Base-by-base conservation (phyloP, 805 yeast genomes). In the Priceomyces carsonii region DNA sequence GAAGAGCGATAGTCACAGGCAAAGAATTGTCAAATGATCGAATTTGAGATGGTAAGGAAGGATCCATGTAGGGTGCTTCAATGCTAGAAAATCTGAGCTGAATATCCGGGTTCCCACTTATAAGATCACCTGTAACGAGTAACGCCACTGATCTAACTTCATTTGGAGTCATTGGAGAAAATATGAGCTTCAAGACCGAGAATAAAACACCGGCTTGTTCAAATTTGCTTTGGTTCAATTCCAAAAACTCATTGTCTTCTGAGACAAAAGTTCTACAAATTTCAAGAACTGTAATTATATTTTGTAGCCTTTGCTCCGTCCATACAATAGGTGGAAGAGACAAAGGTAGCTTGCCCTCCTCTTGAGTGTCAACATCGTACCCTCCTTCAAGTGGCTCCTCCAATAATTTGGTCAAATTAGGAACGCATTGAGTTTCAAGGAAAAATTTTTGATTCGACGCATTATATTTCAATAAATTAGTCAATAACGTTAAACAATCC, bases 41-140 rank as follows among this genome's bases (percentile, higher is more conserved):
- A 12, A 60, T 43, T 36, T 61, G 71, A 1, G 75, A 36, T 0
- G 80, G 79, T 35, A 77, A 50, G 4, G 82, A 68, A 8, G 96
- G 88, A 51, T 88, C 97, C 36, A 90, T 69, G 53, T 82, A 87
- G 0, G 99, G 99, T 6, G 93, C 96, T 57, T 93, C 98, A 9
- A 91, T 80, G 36, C 79, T 80, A 1, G 88, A 71, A 48, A 91
- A 83, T 39, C 78, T 78, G 9, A 65, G 62, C 57, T 93, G 99
- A 21, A 85, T 73, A 2, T 68, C 75, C 3, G 69, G 59, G 54
- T 89, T 88, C 19, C 79, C 73, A 31, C 80, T 63, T 3, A 93
- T 82, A 20, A 90, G 65, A 43, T 83, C 91, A 1, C 95, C 89
- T 2, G 87, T 79, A 0, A 95, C 79, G 4, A 81, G 63, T 20